Evolutionary conservation across 345 rosid species (phyloP).

Genomic region (Rhodamnia argentea): DNA sequence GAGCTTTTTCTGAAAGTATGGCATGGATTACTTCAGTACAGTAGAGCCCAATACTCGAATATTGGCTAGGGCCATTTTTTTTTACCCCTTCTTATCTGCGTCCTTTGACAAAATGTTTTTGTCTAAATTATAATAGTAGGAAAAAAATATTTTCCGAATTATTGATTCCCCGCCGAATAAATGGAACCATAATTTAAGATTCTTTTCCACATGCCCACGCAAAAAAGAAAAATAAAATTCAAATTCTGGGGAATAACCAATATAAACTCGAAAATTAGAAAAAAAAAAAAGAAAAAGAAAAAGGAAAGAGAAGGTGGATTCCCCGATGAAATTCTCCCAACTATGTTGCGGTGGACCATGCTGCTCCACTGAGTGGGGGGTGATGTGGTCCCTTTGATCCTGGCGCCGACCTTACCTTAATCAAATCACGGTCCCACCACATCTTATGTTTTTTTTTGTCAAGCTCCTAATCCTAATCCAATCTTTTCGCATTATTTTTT

Average conservation of each 20-base stretch:
- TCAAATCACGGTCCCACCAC: background rate
- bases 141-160: background rate
- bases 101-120: background rate
- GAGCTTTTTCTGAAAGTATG: no score
- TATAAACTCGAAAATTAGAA: background rate
- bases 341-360: background rate
- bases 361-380: background rate
- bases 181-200: background rate
- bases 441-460: background rate
- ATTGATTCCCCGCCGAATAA: background rate
- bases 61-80: no score
- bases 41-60: no score
- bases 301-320: background rate
- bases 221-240: background rate
- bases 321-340: background rate
- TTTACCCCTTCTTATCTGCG: no score
- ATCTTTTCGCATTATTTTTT: background rate
- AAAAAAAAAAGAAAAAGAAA: fast-evolving
- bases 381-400: background rate
- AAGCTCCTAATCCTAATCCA: background rate
- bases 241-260: background rate
- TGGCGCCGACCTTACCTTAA: background rate
- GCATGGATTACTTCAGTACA: no score
- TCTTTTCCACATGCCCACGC: background rate
- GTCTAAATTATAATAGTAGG: background rate